A percentile compares a stretch with the other conserved stretches of the same genome.
Conservation (phyloP, 768 basidiomycete genomes). For the Arthromyces matolae region DNA sequence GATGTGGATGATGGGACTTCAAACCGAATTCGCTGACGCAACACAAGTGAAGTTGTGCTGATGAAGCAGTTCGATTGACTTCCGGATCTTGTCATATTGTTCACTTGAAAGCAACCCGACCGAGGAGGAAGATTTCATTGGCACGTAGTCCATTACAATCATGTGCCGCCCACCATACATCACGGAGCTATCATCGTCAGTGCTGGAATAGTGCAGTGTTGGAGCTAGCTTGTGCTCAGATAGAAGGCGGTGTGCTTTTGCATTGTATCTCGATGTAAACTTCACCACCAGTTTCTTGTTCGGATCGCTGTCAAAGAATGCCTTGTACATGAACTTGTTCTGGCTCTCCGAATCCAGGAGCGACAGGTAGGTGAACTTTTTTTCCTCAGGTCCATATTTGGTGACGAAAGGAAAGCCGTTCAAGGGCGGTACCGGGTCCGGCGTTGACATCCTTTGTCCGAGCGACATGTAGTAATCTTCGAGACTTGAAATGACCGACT, state of each 20-base stretch:
- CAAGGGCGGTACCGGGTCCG: too few relatives aligned
- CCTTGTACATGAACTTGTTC: neutral
- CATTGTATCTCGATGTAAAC: slow-evolving; percentile 8
- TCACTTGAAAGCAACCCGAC: neutral
- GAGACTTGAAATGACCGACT: slow-evolving; percentile 6
- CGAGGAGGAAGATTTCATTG: slow-evolving; percentile 10
- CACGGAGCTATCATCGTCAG: neutral
- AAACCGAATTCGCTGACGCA: slow-evolving; percentile 60
- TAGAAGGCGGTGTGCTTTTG: slow-evolving; percentile 13
- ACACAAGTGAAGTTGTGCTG: slow-evolving; percentile 31
- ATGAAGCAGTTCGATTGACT: slow-evolving; percentile 2
- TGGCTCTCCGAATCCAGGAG: neutral
- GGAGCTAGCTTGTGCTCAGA: slow-evolving; percentile 10
- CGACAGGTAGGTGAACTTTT: slow-evolving; percentile 1
- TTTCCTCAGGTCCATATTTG: too few relatives aligned
- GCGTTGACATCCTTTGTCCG: too few relatives aligned
- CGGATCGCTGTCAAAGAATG: too few relatives aligned
- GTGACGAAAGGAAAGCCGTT: too few relatives aligned
- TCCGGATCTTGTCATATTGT: neutral
- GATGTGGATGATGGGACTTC: slow-evolving; percentile 77
- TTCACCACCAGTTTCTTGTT: slow-evolving; percentile 6
- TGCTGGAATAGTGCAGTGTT: slow-evolving; percentile 7
- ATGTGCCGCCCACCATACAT: slow-evolving; percentile 1
- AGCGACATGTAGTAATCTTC: too few relatives aligned
- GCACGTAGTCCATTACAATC: slow-evolving; percentile 2